These are phyloP conservation scores for Melaleuca alternifolia DNA, from an alignment of 345 rosid species.

Conservation along the genomic window DNA sequence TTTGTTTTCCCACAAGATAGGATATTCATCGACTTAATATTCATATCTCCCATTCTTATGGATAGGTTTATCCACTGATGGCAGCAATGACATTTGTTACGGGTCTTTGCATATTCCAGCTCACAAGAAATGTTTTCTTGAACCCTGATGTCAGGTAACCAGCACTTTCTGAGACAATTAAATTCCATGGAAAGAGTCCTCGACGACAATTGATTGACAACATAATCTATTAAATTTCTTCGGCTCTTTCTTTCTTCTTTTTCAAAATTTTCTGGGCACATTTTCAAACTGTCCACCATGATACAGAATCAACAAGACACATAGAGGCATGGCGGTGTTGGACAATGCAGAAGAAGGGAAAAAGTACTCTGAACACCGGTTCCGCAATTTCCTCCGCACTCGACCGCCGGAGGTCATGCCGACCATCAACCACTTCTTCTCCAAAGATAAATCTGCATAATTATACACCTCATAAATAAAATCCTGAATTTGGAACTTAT, in stretches of 20 bases:
- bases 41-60: neutral
- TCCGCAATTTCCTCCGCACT: conserved; percentile 57
- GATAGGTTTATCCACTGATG: conserved; percentile 59
- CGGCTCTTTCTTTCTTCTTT: neutral
- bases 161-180: neutral
- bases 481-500: neutral
- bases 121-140: conserved; percentile 39
- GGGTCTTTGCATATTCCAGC: conserved; percentile 50
- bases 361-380: conserved; percentile 50
- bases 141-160: conserved; percentile 70
- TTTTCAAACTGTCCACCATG: neutral
- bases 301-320: conserved; percentile 42
- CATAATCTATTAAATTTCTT: neutral
- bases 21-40: neutral
- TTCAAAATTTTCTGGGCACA: neutral
- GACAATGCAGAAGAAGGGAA: conserved; percentile 67
- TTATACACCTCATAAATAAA: neutral
- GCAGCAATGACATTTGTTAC: conserved; percentile 76
- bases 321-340: conserved; percentile 33
- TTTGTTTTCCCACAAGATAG: no score
- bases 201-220: neutral
- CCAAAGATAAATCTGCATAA: conserved; percentile 10
- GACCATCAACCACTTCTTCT: conserved; percentile 60
- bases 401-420: conserved; percentile 77
- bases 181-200: neutral